These are phyloP conservation scores for Eragrostis nindensis DNA, from an alignment of 176 grass and related monocot genomes.

Conservation along the genomic window DNA sequence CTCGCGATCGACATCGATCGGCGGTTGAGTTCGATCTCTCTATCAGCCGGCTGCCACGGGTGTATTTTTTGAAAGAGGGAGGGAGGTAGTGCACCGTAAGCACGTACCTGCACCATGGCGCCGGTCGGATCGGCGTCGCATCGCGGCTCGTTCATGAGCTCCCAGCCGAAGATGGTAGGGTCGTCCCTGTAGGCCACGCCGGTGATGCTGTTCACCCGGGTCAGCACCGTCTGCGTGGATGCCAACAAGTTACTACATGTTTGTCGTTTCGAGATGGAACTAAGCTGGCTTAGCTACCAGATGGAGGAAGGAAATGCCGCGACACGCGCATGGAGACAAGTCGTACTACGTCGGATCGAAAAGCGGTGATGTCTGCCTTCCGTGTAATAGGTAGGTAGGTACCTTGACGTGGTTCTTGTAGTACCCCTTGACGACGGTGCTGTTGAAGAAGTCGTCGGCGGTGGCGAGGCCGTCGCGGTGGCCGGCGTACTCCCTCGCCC, in stretches of 20 bases:
- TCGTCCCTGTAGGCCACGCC: slow-evolving; percentile 72
- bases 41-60: too few relatives aligned
- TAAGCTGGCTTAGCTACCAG: background rate
- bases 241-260: background rate
- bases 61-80: too few relatives aligned
- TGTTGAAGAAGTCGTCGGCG: slow-evolving; percentile 79
- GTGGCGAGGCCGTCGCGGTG: slow-evolving; percentile 19
- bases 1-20: too few relatives aligned
- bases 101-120: slow-evolving; percentile 39
- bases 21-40: too few relatives aligned
- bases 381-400: too few relatives aligned
- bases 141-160: slow-evolving; percentile 89
- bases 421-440: slow-evolving; percentile 60
- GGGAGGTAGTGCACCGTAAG: too few relatives aligned
- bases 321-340: too few relatives aligned
- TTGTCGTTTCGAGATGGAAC: background rate
- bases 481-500: slow-evolving; percentile 63
- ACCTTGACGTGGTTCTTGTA: slow-evolving; percentile 81
- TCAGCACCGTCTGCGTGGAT: slow-evolving; percentile 61
- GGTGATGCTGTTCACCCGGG: slow-evolving; percentile 72
- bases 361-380: too few relatives aligned
- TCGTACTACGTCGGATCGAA: too few relatives aligned
- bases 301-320: background rate
- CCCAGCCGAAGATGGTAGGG: slow-evolving; percentile 81
- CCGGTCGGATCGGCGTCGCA: slow-evolving; percentile 66